Evolutionary conservation across 257 asterid genomes (phyloP), one percentile per base, ranked within the genome.

Genomic region (Galeopsis tetrahit): DNA sequence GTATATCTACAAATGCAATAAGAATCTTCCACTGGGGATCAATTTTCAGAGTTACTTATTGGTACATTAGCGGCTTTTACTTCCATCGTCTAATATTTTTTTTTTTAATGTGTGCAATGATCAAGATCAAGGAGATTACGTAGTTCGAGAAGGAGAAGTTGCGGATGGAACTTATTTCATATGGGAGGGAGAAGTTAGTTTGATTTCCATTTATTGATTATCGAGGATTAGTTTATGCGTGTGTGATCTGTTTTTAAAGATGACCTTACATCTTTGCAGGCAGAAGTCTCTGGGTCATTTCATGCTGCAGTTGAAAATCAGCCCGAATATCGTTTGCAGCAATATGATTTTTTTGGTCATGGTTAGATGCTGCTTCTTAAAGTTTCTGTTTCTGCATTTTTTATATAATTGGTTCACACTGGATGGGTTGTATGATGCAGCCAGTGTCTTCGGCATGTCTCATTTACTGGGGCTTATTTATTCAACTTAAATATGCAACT

Each of bases 131-230:
- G 99, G 97, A 63, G 96, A 89, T 21, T 79, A 83, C 79, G 82
- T 94, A 14, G 85, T 91, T 73, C 93, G 86, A 4, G 95, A 91
- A 83, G 98, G 98, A 65, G 95, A 91, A 40, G 81, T 72, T 8
- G 90, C 90, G 34, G 89, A 84, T 78, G 99, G 99, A 56, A 72
- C 90, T 63, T 91, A 89, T 81, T 87, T 94, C 77, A 78, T 94
- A 63, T 94, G 93, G 97, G 93, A 87, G 42, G 99, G 98, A 78
- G 95, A 85, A 92, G 99, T 89, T 77, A 66, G 42, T 79, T 40
- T 72, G 42, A 59, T 58, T 78, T 69, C 62, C 65, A 10, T 71
- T 49, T 56, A 36, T 78, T 69, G 44, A 68, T 57, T 66, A 36
- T 73, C 36, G 4, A 56, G 35, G 6, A 33, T 40, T 66, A 28